Conservation (phyloP, 805 yeast genomes). For the Myxozyma udenii region DNA sequence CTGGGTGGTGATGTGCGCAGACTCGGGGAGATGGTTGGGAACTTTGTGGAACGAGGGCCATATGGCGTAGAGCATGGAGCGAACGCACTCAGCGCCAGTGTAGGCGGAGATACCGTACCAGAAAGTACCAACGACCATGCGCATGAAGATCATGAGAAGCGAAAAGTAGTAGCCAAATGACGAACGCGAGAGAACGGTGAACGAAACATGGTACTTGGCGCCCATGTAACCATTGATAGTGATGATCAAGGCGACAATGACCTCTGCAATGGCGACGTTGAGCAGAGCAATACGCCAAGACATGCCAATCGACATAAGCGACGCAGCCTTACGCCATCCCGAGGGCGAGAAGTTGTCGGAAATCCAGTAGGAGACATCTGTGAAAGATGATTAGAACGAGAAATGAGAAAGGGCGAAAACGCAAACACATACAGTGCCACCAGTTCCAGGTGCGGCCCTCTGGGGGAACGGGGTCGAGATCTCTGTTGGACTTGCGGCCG, state of each 20-base stretch:
- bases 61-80: slow-evolving; percentile 70
- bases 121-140: slow-evolving; percentile 81
- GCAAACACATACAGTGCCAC: slow-evolving; percentile 33
- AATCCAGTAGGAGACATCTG: slow-evolving; percentile 23
- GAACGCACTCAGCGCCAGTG: slow-evolving; percentile 80
- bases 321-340: slow-evolving; percentile 31
- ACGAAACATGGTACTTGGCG: slow-evolving; percentile 73
- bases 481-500: slow-evolving; percentile 10
- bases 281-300: slow-evolving; percentile 27
- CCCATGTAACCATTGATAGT: slow-evolving; percentile 72
- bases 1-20: slow-evolving; percentile 42
- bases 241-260: slow-evolving; percentile 65
- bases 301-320: slow-evolving; percentile 28
- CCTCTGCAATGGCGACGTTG: slow-evolving; percentile 25
- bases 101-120: slow-evolving; percentile 89
- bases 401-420: background rate
- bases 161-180: slow-evolving; percentile 75
- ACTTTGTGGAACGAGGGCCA: slow-evolving; percentile 49
- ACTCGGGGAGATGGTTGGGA: slow-evolving; percentile 53
- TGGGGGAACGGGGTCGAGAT: slow-evolving; percentile 29
- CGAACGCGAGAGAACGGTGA: slow-evolving; percentile 78
- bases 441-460: slow-evolving; percentile 29
- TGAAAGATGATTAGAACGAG: background rate
- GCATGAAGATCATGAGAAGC: slow-evolving; percentile 72
- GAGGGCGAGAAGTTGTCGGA: slow-evolving; percentile 25